Evolutionary conservation across 805 yeast genomes (phyloP).

Genomic region (Myxozyma monticola): DNA sequence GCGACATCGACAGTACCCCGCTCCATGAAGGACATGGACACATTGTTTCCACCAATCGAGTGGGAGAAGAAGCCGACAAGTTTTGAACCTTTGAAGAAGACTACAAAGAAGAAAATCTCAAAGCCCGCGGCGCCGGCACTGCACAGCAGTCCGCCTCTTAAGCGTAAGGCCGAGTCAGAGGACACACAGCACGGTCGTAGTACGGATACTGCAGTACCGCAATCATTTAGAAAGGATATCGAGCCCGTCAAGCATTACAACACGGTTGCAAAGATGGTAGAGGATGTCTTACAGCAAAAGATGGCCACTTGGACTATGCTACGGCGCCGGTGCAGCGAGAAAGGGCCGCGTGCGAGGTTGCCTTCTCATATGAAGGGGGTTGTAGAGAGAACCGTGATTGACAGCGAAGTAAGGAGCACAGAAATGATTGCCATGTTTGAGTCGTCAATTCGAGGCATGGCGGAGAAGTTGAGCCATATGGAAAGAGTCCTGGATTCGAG

Average conservation of each 20-base stretch:
- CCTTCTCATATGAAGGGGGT: too few species aligned
- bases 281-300: not conserved
- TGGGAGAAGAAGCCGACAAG: not conserved
- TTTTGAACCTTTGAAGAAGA: not conserved
- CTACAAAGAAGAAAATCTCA: not conserved
- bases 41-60: constrained; percentile 5
- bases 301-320: not conserved
- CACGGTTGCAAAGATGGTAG: not conserved
- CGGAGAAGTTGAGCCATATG: too few species aligned
- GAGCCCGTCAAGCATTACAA: not conserved
- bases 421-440: too few species aligned
- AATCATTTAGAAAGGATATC: not conserved
- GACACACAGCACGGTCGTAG: not conserved
- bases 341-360: too few species aligned
- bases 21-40: constrained; percentile 4
- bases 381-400: too few species aligned
- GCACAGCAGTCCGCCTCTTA: constrained; percentile 7
- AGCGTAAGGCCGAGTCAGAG: not conserved
- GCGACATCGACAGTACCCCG: constrained; percentile 4
- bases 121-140: not conserved
- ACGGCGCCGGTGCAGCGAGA: not conserved
- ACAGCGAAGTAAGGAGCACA: too few species aligned
- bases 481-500: too few species aligned
- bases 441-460: too few species aligned
- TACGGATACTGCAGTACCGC: not conserved